These are phyloP conservation scores for Hypsizygus ulmarius DNA, from an alignment of 1,284 basidiomycete species.

Conservation along the genomic window DNA sequence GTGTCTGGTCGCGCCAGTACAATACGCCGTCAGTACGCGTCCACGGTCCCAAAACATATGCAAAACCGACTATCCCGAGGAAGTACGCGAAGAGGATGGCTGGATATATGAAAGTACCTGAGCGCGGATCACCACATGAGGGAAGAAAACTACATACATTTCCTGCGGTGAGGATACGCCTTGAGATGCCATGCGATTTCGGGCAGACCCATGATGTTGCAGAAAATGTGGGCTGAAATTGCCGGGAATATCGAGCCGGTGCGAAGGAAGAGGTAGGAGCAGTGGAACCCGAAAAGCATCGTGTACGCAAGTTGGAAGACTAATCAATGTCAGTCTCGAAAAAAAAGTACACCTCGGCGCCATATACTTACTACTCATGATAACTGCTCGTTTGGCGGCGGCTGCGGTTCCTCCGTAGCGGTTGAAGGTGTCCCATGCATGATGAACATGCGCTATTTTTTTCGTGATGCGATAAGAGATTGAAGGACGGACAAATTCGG, in stretches of 20 bases:
- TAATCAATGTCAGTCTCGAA: constrained; percentile 29
- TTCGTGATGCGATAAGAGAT: neutral
- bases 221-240: constrained; percentile 81
- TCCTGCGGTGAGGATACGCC: constrained; percentile 26
- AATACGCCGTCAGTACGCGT: constrained; percentile 32
- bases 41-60: constrained; percentile 35
- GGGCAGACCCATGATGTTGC: constrained; percentile 94
- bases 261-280: constrained; percentile 81
- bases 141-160: constrained; percentile 25
- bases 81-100: constrained; percentile 46
- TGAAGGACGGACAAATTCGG: neutral
- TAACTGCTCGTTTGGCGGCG: constrained; percentile 62
- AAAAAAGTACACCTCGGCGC: no score
- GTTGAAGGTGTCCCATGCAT: constrained; percentile 83
- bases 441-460: constrained; percentile 82
- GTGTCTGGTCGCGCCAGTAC: constrained; percentile 31
- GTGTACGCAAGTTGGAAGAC: constrained; percentile 90
- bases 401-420: constrained; percentile 59
- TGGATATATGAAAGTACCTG: constrained; percentile 22
- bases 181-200: constrained; percentile 33
- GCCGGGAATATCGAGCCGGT: constrained; percentile 67
- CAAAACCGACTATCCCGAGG: constrained; percentile 48
- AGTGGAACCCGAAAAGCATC: constrained; percentile 88
- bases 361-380: constrained; percentile 55
- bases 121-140: neutral